These are phyloP conservation scores for Euphorbia tirucalli DNA, from an alignment of 345 rosid genomes.

Conservation along the genomic window DNA sequence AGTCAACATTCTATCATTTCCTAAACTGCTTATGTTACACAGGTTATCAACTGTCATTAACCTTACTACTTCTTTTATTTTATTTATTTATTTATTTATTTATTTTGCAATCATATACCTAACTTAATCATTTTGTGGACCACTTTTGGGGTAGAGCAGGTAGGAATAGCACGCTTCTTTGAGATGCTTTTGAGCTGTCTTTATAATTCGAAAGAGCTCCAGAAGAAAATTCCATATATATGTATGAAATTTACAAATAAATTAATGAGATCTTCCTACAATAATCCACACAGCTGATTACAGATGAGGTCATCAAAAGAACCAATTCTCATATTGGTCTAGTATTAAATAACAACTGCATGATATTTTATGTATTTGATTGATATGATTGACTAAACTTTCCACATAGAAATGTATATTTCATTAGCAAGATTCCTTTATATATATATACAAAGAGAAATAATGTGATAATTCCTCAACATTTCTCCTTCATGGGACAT, in stretches of 20 bases:
- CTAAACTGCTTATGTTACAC: not conserved
- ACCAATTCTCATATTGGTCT: not conserved
- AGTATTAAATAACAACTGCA: too few relatives aligned
- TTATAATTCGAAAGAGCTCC: too few relatives aligned
- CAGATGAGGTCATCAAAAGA: not conserved
- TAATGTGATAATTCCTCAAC: not conserved
- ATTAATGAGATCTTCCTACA: not conserved
- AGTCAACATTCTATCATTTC: not conserved
- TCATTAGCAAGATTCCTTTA: too few relatives aligned
- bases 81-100: not conserved
- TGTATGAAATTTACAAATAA: not conserved
- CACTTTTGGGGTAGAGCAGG: not conserved
- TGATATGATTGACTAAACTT: too few relatives aligned
- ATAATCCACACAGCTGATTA: not conserved
- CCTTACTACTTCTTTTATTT: too few relatives aligned
- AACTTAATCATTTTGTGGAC: not conserved
- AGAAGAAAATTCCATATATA: not conserved
- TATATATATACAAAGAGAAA: too few relatives aligned
- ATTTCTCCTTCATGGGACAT: not conserved
- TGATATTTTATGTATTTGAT: too few relatives aligned
- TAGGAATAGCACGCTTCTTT: not conserved
- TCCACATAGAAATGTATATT: too few relatives aligned
- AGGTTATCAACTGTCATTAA: too few relatives aligned
- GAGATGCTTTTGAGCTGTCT: too few relatives aligned
- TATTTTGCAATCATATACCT: too few relatives aligned